Evolutionary conservation across 805 yeast genomes (phyloP), one percentile per base, ranked within the genome.

Genomic region (Candida stauntonica): DNA sequence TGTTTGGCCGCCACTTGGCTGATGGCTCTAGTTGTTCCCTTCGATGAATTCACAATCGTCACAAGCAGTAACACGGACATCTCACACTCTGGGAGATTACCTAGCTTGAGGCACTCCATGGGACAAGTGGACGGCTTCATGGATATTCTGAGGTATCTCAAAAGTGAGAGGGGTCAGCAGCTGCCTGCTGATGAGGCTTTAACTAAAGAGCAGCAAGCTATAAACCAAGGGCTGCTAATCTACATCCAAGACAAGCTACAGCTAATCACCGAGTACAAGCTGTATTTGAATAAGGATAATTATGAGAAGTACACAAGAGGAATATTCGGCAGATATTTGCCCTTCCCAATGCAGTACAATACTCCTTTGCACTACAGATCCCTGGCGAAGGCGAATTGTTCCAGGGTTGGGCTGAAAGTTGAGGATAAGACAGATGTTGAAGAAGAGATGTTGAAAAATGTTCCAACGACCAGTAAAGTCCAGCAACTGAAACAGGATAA

Each of bases 271-370:
- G 71, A 70, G 39, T 81, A 80, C 54, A 75, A 76, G 35, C 57
- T 78, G 26, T 81, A 73, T 47, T 58, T 79, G 32, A 73, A 78
- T 49, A 66, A 70, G 19, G 60, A 57, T 14, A 82, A 83, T 55
- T 83, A 81, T 57, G 82, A 76, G 42, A 55, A 64, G 11, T 79
- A 70, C 48, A 74, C 87, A 4, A 66, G 86, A 44, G 71, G 72
- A 17, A 50, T 72, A 14, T 80, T 80, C 53, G 63, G 67, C 31
- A 48, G 62, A 4, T 69, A 75, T 39, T 58, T 81, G 15, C 81
- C 85, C 6, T 83, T 82, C 62, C 91, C 89, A 8, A 70, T 81
- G 73, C 85, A 81, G 72, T 82, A 81, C 54, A 75, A 74, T 44
- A 77, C 81, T 17, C 88, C 89, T 1, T 46, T 76, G 27, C 63